Base-by-base conservation (phyloP, 148 eudicot species). In the Camellia lanceoleosa region DNA sequence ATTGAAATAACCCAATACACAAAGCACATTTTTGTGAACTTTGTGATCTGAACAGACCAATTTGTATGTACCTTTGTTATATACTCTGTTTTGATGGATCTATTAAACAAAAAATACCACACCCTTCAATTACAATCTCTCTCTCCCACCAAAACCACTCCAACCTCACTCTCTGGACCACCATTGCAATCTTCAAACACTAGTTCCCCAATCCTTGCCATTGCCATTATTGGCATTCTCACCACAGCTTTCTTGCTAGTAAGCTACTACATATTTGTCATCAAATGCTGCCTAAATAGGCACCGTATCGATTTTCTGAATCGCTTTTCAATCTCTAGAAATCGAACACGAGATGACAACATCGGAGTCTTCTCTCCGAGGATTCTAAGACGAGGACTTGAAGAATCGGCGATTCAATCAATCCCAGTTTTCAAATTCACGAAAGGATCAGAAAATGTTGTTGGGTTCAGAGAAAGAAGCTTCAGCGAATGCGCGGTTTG, bases 401-500 rank as follows among this genome's bases (percentile, higher is more conserved):
- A 92, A 7, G 93, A 90, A 58, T 86, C 95, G 5, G 78, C 85
- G 15, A 95, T 95, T 10, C 90, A 96, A 42, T 85, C 93, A 18
- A 93, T 95, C 52, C 99, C 99, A 0, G 78, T 90, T 0, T 86
- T 90, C 11, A 85, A 83, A 11, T 95, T 85, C 85, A 84, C 81
- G 46, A 84, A 59, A 66, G 73, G 43, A 30, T 30, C 38, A 1
- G 77, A 76, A 0, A 80, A 75, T 18, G 61, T 81, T 1, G 73
- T 67, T 0, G 62, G 62, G 9, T 68, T 42, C 0, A n/a, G 73
- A 2, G 75, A 62, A 10, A 69, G 68, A 11, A 72, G 78, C 8
- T 77, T 82, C 16, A 77, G 59, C 4, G 97, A 95, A 72, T 95
- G 99, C 49, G 92, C 95, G 0, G 97, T 95, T 67, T 95, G 99